Evolutionary conservation across 1,139 yeast species (phyloP).

Genomic region (Blastobotrys raffinosifermentans): DNA sequence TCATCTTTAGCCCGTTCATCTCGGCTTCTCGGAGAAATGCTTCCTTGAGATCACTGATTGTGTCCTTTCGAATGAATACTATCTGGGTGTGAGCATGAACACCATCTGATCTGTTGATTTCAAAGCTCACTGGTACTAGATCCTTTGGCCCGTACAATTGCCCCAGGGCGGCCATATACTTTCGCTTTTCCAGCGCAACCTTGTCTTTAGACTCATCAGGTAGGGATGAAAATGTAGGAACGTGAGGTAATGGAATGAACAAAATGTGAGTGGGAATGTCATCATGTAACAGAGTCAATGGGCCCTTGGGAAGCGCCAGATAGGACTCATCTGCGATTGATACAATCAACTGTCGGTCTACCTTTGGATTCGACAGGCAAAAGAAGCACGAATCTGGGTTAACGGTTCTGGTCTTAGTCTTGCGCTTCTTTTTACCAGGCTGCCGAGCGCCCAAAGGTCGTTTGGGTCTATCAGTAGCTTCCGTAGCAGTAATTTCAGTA

Average conservation of each 20-base stretch:
- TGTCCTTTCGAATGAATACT: slow-evolving; percentile 27
- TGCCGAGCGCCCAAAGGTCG: neutral
- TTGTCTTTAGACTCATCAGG: slow-evolving; percentile 11
- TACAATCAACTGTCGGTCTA: slow-evolving; percentile 75
- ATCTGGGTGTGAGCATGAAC: slow-evolving; percentile 35
- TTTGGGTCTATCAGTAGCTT: neutral
- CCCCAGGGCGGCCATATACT: slow-evolving; percentile 20
- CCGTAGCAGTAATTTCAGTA: no score
- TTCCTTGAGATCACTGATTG: slow-evolving; percentile 13
- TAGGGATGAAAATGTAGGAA: slow-evolving; percentile 37
- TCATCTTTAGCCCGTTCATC: slow-evolving; percentile 11
- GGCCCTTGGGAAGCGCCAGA: slow-evolving; percentile 83
- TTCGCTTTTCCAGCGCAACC: slow-evolving; percentile 18
- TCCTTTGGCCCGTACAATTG: slow-evolving; percentile 22
- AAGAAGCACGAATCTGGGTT: slow-evolving; percentile 53
- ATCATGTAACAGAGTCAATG: slow-evolving; percentile 44
- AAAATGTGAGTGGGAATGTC: slow-evolving; percentile 77
- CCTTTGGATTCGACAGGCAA: slow-evolving; percentile 73
- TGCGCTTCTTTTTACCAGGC: neutral
- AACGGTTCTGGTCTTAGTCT: slow-evolving; percentile 5
- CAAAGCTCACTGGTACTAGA: slow-evolving; percentile 25
- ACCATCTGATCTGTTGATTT: slow-evolving; percentile 29
- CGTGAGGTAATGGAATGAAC: slow-evolving; percentile 76
- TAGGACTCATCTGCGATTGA: slow-evolving; percentile 65
- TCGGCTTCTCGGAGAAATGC: slow-evolving; percentile 22